These are phyloP conservation scores for Teunomyces funiuensis DNA, from an alignment of 805 yeast species.

Conservation along the genomic window DNA sequence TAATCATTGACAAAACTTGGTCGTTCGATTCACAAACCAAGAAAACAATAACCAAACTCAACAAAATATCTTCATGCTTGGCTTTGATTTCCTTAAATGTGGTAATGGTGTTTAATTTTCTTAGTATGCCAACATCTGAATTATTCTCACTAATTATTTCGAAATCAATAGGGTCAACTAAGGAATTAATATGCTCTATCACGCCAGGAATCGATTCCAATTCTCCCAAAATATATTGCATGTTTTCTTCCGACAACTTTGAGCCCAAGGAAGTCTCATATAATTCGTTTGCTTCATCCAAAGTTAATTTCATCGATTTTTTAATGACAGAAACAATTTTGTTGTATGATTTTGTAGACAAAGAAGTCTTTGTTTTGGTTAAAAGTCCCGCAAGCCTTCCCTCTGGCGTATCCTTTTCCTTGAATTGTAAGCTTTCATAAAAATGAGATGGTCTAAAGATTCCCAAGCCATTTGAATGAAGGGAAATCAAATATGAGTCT, in stretches of 20 bases:
- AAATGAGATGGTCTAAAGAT: conserved; percentile 31
- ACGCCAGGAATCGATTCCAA: conserved; percentile 28
- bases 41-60: conserved; percentile 30
- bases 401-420: conserved; percentile 10
- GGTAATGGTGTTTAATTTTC: conserved; percentile 22
- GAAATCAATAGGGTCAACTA: conserved; percentile 16
- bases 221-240: conserved; percentile 17
- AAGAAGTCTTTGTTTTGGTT: conserved; percentile 17
- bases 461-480: conserved; percentile 36
- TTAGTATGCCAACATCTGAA: conserved; percentile 18
- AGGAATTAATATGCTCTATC: conserved; percentile 20
- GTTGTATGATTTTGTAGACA: conserved; percentile 32
- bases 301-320: conserved; percentile 13
- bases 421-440: conserved; percentile 25
- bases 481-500: conserved; percentile 16
- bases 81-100: conserved; percentile 29
- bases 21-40: conserved; percentile 34
- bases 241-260: conserved; percentile 28
- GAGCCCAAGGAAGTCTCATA: conserved; percentile 21
- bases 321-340: conserved; percentile 20
- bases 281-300: conserved; percentile 20
- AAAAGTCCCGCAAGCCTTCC: conserved; percentile 22
- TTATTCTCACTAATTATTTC: conserved; percentile 9
- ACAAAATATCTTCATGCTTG: conserved; percentile 29
- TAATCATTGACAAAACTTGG: conserved; percentile 22